Evolutionary conservation across 148 eudicot genomes (phyloP).

Genomic region (Rhododendron williamsianum): DNA sequence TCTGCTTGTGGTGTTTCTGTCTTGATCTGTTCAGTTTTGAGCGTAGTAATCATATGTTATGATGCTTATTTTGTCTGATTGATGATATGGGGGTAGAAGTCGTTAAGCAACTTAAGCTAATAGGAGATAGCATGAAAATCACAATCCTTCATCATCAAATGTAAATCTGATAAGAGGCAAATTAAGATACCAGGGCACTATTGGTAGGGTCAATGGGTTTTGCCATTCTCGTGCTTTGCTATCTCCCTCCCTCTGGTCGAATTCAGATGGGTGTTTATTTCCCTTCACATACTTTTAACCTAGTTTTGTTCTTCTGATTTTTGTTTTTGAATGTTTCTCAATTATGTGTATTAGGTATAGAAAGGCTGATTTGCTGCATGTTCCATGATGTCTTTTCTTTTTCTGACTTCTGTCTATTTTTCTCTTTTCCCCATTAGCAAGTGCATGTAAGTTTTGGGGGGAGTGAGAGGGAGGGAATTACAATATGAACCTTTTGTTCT

Average conservation of each 20-base stretch:
- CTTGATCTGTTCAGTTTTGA: not conserved
- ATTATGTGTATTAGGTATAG: not conserved
- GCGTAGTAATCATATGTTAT: not conserved
- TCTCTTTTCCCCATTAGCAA: not conserved
- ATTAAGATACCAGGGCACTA: not conserved
- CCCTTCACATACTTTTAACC: not conserved
- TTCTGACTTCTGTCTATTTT: not conserved
- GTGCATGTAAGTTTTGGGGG: not conserved
- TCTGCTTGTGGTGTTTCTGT: not conserved
- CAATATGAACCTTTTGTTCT: not conserved
- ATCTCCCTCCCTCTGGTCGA: not conserved
- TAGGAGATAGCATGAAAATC: not conserved
- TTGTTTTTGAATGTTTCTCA: not conserved
- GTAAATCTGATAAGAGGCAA: not conserved
- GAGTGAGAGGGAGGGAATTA: not conserved
- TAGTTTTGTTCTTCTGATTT: not conserved
- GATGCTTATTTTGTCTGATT: not conserved
- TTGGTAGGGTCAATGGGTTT: not conserved
- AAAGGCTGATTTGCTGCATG: not conserved
- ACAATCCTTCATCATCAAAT: not conserved
- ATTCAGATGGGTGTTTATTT: not conserved
- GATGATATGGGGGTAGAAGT: not conserved
- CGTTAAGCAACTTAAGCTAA: not conserved
- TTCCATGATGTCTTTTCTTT: not conserved
- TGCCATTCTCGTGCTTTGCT: not conserved